Evolutionary conservation across 2,329 filamentous ascomycete species (phyloP), one percentile per base, ranked within the genome.

Genomic region (Ceratocystis alfenasii): DNA sequence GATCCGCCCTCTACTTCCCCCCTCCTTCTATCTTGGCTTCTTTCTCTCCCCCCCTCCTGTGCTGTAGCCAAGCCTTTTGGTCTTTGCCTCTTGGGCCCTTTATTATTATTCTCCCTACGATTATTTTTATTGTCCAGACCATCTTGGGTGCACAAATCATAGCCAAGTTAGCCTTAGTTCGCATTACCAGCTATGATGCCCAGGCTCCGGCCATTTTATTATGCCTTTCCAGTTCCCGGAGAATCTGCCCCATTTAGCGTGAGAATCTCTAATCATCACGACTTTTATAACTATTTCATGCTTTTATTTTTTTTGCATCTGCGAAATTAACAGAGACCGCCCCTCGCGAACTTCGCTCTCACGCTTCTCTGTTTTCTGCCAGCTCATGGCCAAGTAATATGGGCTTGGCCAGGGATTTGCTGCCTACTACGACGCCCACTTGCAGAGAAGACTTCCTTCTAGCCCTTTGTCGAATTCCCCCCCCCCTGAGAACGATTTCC

Each of bases 311-410:
- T 41, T 41, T 22, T 22, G 36, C 36, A 41, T 15, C 1, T 10
- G 10, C 36, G 17, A 59, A 36, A 59, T 59, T 59, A 36, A 17
- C 36, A 41, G 33, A 59, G 28, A n/a, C 28, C 55, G 17, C 25
- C 6, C 55, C 36, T 41, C 4, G 36, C 3, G 36, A 41, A 1
- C 36, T 41, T 12, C 12, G 36, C 36, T 41, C 36, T 41, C 36
- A 41, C 10, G 36, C 36, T 41, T 41, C 36, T 41, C 3, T 41
- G 36, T 41, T 30, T 28, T 30, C 55, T 59, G 55, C 55, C 45
- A 63, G 22, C 25, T 30, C 59, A 63, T 30, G 12, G 30, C 36
- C 36, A 36, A 63, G 45, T 63, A 63, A 63, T 30, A 63, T 63
- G 44, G 50, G 45, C 7, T 28, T 63, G 25, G 8, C 45, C 45